A percentile compares a stretch with the other conserved stretches of the same genome.
Evolutionary conservation across 805 yeast species (phyloP).

Genomic region (Starmerella lactis-condensi): DNA sequence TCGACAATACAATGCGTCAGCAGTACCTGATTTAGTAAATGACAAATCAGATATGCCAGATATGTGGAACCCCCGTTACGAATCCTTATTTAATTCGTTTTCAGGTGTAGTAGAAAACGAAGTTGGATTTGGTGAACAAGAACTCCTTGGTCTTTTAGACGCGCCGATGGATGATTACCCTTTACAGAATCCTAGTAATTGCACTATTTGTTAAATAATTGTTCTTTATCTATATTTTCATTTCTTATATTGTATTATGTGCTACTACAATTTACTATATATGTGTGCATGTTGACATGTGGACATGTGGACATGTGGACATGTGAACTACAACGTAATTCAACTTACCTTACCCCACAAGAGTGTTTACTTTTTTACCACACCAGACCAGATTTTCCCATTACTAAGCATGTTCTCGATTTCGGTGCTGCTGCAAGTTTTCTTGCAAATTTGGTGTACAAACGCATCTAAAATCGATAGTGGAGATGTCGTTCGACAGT

Average conservation of each 20-base stretch:
- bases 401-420: no score
- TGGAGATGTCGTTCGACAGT: no score
- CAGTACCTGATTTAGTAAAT: not conserved
- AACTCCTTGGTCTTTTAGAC: not conserved
- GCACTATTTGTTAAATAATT: conserved; percentile 4
- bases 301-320: no score
- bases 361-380: no score
- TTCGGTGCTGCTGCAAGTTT: no score
- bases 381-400: no score
- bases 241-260: not conserved
- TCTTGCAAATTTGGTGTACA: no score
- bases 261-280: no score
- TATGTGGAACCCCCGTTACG: not conserved
- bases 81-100: conserved; percentile 9
- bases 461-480: no score
- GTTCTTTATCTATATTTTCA: not conserved
- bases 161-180: not conserved
- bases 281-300: no score
- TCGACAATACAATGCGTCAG: not conserved
- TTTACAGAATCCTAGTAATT: conserved; percentile 2
- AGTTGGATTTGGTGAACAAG: conserved; percentile 1
- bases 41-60: not conserved
- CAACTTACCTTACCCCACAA: no score
- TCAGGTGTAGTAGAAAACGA: conserved; percentile 2
- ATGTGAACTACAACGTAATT: no score